phyloP scores from a whole-genome alignment of 768 basidiomycete genomes.

The Pholiota molesta region DNA sequence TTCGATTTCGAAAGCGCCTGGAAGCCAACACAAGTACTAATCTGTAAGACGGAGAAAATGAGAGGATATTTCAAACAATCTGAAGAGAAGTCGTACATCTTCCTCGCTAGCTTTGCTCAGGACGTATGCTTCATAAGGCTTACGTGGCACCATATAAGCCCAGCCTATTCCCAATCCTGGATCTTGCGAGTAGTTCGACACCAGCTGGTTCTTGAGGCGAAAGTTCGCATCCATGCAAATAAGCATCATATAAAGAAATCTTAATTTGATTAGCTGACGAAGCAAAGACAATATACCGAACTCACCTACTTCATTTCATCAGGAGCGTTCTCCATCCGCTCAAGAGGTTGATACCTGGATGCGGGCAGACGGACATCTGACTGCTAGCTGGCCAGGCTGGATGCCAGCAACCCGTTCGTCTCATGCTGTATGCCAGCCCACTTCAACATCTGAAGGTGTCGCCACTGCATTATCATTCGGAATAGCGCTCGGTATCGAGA shows the following conservation, averaged over 20 bases:
- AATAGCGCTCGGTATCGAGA: constrained; percentile 8
- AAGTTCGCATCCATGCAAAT: constrained; percentile 19
- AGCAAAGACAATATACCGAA: neutral
- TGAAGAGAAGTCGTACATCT: constrained; percentile 10
- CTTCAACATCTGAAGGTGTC: neutral
- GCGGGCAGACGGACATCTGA: constrained; percentile 1
- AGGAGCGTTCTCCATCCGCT: neutral
- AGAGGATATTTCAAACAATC: neutral
- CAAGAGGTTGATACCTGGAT: constrained; percentile 1
- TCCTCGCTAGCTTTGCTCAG: constrained; percentile 10
- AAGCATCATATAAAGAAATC: constrained; percentile 17
- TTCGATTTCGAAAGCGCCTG: constrained; percentile 15
- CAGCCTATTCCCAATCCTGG: constrained; percentile 1
- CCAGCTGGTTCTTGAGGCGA: constrained; percentile 14
- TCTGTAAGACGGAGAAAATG: constrained; percentile 2
- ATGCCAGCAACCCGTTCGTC: neutral
- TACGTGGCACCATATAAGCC: constrained; percentile 14
- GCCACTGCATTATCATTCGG: constrained; percentile 1
- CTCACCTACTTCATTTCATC: neutral
- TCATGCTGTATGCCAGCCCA: neutral
- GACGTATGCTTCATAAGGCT: constrained; percentile 15
- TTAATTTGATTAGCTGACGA: neutral
- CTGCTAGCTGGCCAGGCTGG: neutral
- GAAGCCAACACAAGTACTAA: constrained; percentile 21
- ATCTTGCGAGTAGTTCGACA: constrained; percentile 15